Evolutionary conservation across 306 rosid genomes (phyloP), one percentile per base, ranked within the genome.

Genomic region (Gynostemma pentaphyllum): DNA sequence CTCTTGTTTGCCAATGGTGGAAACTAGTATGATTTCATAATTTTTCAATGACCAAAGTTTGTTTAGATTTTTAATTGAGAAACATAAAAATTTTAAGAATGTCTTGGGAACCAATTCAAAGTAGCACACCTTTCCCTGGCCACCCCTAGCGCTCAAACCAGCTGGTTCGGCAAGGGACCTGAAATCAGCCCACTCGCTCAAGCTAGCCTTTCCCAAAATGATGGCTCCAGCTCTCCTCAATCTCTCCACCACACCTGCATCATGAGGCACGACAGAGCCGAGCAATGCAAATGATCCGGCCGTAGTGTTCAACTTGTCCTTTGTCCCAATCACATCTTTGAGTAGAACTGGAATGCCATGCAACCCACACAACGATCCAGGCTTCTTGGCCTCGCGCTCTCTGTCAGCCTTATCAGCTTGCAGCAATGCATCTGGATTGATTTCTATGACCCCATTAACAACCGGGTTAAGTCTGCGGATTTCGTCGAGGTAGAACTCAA

Each of bases 271-370:
- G 2, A 64, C 47, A 0, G 82, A 81, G 23, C 87, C 81, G 1
- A 83, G 84, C 76, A 83, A 64, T 0, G 80, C 80, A 0, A 71
- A 79, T 2, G 88, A 87, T 44, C 84, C 86, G 2, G 84, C 87
- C 0, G 81, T 83, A 12, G 79, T 81, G 61, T 87, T 83, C 40
- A 86, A 71, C 84, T 74, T 75, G 45, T 83, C 87, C 64, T 67
- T 81, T 18, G 85, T 86, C 62, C 75, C 90, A 57, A 81, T 77
- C 55, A 56, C 83, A n/a, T 83, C 90, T 76, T 79, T 86, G 8
- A 83, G 71, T 66, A 86, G 63, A 49, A 86, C 15, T 0, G 87
- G 95, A 54, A 83, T 77, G 9, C 95, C 87, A 37, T 83, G 89
- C 76, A 83, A 27, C 54, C 60, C 64, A 36, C 45, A 28, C 8